Evolutionary conservation across 805 yeast species (phyloP), one percentile per base, ranked within the genome.

Genomic region (Kluyveromyces aestuarii): DNA sequence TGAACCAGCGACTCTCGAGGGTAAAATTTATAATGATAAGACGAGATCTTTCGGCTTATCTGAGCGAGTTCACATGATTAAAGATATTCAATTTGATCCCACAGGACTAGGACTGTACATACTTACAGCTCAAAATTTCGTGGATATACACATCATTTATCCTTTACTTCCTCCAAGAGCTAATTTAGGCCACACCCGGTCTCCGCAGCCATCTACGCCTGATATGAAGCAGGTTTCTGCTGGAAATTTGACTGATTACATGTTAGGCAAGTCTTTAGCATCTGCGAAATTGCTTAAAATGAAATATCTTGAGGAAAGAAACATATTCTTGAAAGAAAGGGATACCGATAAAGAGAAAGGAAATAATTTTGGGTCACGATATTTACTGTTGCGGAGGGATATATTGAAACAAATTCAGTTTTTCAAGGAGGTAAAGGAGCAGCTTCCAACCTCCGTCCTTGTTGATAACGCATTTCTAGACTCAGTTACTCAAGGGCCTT

Each of bases 111-210:
- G 85, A 0, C 63, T 84, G 18, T 80, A 75, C 55, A 58, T 82
- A 8, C 55, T 80, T 46, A 74, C 54, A 41, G 30, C 74, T 9
- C 59, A 66, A 9, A 84, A 79, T 47, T 80, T 83, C 16, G 59
- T 61, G 13, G 86, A 84, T 52, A 51, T 85, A 1, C 82, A 74
- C 56, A 68, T 75, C 1, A 64, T 84, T 2, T 79, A 75, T 52
- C 93, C 93, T n/a, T 82, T 81, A 59, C 56, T 77, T 18, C 87
- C 90, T 0, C 51, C 60, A 1, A 61, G 68, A 25, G 55, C 79
- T 27, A 61, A 71, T 0, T 68, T 72, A n/a, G 46, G 72, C 1
- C 52, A 60, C 36, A 50, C 10, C 17, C 11, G 8, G 25, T 17
- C 3, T 17, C 17, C 18, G 11, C 27, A 40, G 9, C 3, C 17